phyloP scores from a whole-genome alignment of 2,329 filamentous ascomycete genomes.

The Alternaria sp. region DNA sequence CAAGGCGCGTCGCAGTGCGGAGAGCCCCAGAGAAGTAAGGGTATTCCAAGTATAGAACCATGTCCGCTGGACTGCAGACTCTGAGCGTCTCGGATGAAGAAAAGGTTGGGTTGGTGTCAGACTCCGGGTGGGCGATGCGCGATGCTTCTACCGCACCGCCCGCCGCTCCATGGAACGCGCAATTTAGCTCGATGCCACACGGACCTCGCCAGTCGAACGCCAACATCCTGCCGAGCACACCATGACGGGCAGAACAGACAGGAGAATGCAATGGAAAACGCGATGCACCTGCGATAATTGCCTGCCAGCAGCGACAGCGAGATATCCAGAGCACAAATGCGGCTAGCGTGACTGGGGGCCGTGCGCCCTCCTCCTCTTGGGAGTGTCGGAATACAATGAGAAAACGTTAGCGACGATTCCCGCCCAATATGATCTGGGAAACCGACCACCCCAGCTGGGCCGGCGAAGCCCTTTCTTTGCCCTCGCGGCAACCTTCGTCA shows the following conservation, averaged over 20 bases:
- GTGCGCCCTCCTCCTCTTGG: constrained; percentile 12
- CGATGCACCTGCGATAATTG: neutral
- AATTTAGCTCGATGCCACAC: constrained; percentile 16
- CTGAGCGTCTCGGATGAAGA: constrained; percentile 1
- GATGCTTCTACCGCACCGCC: constrained; percentile 10
- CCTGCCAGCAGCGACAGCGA: neutral
- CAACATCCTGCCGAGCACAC: neutral
- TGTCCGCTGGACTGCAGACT: neutral
- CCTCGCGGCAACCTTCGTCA: constrained; percentile 7
- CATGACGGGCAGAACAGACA: neutral
- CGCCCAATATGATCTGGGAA: constrained; percentile 16
- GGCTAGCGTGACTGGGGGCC: constrained; percentile 4
- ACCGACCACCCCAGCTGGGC: constrained; percentile 15
- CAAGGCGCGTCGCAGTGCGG: neutral
- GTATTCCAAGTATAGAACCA: neutral
- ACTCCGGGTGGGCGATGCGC: constrained; percentile 6
- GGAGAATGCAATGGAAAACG: neutral
- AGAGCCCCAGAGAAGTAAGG: neutral
- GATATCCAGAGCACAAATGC: neutral
- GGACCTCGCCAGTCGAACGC: constrained; percentile 6
- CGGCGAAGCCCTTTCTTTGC: constrained; percentile 15
- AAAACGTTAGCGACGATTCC: constrained; percentile 15
- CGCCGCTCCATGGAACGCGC: constrained; percentile 15
- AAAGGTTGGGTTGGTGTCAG: constrained; percentile 7
- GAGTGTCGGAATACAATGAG: constrained; percentile 10